Conservation (phyloP, 495 filamentous ascomycete genomes). For the Penicillium psychrofluorescens region DNA sequence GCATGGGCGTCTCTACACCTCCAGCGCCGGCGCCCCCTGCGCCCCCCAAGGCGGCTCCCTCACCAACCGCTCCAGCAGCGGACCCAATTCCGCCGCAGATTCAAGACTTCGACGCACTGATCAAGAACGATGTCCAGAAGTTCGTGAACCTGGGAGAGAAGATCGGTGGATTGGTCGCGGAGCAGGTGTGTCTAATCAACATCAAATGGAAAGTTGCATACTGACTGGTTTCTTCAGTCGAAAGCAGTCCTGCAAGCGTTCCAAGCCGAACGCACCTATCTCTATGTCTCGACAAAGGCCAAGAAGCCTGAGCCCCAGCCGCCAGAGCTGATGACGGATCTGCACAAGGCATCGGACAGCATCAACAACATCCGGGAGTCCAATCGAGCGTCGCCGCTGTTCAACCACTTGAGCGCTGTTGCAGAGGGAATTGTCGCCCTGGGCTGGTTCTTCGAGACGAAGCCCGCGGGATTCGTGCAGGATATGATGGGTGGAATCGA, state of each 20-base stretch:
- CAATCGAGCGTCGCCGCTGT: slow-evolving; percentile 61
- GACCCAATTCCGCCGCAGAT: slow-evolving; percentile 68
- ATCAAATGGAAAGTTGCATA: no score
- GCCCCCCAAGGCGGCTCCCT: slow-evolving; percentile 33
- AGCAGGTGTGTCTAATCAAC: slow-evolving; percentile 52
- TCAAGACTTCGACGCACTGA: slow-evolving; percentile 77
- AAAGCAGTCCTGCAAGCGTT: slow-evolving; percentile 60
- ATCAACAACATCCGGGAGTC: slow-evolving; percentile 73
- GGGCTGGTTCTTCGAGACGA: slow-evolving; percentile 76
- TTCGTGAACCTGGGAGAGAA: slow-evolving; percentile 72
- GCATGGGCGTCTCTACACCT: slow-evolving; percentile 29
- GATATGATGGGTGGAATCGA: slow-evolving; percentile 74
- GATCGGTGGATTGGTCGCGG: slow-evolving; percentile 68
- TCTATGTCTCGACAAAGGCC: slow-evolving; percentile 81
- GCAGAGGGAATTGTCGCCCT: slow-evolving; percentile 80
- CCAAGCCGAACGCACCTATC: slow-evolving; percentile 75
- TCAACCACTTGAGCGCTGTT: slow-evolving; percentile 77
- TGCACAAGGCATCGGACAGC: slow-evolving; percentile 67
- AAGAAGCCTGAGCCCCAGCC: slow-evolving; percentile 78
- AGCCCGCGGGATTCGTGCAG: slow-evolving; percentile 72
- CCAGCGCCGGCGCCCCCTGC: slow-evolving; percentile 26
- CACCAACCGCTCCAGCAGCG: slow-evolving; percentile 38
- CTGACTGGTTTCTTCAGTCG: slow-evolving; percentile 31
- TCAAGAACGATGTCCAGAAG: slow-evolving; percentile 65
- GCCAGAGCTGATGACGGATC: slow-evolving; percentile 69